Evolutionary conservation across 108 stramenopile genomes (phyloP).

Genomic region (Nannochloropsis gaditana): DNA sequence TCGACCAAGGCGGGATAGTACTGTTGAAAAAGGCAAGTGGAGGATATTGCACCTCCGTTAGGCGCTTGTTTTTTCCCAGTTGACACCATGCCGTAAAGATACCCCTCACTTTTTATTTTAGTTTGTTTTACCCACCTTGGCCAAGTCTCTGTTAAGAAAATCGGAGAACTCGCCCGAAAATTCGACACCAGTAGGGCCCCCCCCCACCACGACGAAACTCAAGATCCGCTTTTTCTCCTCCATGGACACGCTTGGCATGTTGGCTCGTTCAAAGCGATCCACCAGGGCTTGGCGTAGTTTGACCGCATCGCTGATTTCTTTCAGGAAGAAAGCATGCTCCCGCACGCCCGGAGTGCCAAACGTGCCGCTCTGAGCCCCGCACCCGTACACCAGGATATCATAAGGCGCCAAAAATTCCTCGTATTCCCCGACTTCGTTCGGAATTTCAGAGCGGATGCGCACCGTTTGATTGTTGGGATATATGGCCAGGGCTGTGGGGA

Average conservation of each 20-base stretch:
- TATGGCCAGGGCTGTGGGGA: not conserved
- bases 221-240: slow-evolving; percentile 62
- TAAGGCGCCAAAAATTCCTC: not conserved
- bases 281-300: slow-evolving; percentile 74
- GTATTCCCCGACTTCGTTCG: slow-evolving; percentile 2
- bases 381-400: not conserved
- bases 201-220: slow-evolving; percentile 82
- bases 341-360: slow-evolving; percentile 87
- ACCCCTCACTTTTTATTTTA: too few relatives aligned
- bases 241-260: slow-evolving; percentile 64
- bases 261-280: slow-evolving; percentile 84
- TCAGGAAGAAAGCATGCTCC: slow-evolving; percentile 80
- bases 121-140: slow-evolving; percentile 40
- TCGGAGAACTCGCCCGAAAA: slow-evolving; percentile 86
- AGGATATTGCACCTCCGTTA: too few relatives aligned
- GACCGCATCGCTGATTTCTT: slow-evolving; percentile 69
- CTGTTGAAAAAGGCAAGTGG: not conserved
- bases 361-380: slow-evolving; percentile 60
- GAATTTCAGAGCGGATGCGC: not conserved
- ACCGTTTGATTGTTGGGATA: not conserved
- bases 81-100: too few relatives aligned
- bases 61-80: too few relatives aligned
- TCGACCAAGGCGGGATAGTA: slow-evolving; percentile 72
- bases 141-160: slow-evolving; percentile 69
- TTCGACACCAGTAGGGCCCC: slow-evolving; percentile 83